A percentile compares a stretch with the other conserved stretches of the same genome.
phyloP scores from a whole-genome alignment of 176 grass and related monocot genomes.

The Cenchrus fungigraminus region DNA sequence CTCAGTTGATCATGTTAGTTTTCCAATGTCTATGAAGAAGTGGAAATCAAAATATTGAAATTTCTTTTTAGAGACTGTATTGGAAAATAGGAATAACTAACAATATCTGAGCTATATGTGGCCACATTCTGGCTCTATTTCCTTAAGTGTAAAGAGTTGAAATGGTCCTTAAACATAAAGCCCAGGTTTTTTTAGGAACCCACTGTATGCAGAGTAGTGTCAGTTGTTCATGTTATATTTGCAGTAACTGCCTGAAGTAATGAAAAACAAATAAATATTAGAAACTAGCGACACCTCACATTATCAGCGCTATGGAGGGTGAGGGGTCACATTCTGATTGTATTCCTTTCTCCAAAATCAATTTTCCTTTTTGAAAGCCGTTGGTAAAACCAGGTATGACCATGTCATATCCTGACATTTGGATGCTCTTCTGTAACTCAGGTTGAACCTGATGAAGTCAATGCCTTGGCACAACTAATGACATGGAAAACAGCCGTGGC shows the following conservation, averaged over 20 bases:
- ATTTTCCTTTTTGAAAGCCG: not conserved
- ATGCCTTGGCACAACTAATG: conserved; percentile 95
- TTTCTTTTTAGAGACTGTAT: not conserved
- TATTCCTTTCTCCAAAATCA: not conserved
- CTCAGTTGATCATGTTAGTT: not conserved
- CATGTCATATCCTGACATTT: not conserved
- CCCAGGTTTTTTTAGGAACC: not conserved
- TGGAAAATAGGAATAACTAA: not conserved
- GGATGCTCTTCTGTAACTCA: conserved; percentile 31
- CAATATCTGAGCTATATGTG: not conserved
- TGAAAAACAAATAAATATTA: not conserved
- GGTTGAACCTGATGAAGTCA: conserved; percentile 97
- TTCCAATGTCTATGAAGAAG: conserved; percentile 15
- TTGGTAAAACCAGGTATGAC: not conserved
- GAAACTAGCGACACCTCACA: not conserved
- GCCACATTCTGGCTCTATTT: conserved; percentile 2
- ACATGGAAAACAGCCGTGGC: conserved; percentile 95
- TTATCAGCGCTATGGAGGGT: not conserved
- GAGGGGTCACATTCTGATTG: conserved; percentile 4
- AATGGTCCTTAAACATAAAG: conserved; percentile 7
- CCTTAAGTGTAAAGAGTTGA: conserved; percentile 10
- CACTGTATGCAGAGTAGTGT: not conserved
- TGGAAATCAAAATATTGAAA: not conserved
- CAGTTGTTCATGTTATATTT: not conserved
- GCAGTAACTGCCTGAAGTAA: not conserved